Percentiles rank a stretch among this genome's conserved stretches.
phyloP scores from a whole-genome alignment of 2,329 filamentous ascomycete species.

The Mycogone perniciosa region DNA sequence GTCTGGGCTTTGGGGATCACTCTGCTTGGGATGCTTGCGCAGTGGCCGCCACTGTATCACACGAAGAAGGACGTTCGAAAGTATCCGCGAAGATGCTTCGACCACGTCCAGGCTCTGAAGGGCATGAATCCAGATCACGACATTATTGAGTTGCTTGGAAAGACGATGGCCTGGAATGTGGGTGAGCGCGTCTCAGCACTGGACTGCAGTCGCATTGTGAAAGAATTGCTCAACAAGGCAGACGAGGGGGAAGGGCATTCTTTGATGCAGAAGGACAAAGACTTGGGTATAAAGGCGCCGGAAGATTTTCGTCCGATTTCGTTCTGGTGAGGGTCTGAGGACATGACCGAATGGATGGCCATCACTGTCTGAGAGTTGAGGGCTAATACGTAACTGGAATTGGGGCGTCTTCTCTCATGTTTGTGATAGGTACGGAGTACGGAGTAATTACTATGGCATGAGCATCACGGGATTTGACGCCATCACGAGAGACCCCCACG shows the following conservation, averaged over 20 bases:
- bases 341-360: not conserved
- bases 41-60: conserved; percentile 19
- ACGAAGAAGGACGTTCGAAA: conserved; percentile 14
- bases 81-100: conserved; percentile 21
- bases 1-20: conserved; percentile 30
- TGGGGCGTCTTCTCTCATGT: not conserved
- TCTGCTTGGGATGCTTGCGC: conserved; percentile 25
- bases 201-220: conserved; percentile 14
- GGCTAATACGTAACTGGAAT: too few relatives aligned
- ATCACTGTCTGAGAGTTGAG: too few relatives aligned
- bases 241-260: not conserved
- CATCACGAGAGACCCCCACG: conserved; percentile 8
- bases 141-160: conserved; percentile 17
- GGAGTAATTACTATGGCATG: not conserved
- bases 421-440: not conserved
- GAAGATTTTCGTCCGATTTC: conserved; percentile 19
- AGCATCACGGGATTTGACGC: conserved; percentile 10
- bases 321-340: conserved; percentile 19
- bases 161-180: conserved; percentile 19
- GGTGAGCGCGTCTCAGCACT: conserved; percentile 17
- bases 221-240: conserved; percentile 9
- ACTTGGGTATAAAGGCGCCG: conserved; percentile 19
- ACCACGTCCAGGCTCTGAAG: conserved; percentile 19
- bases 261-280: not conserved
- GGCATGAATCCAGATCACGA: conserved; percentile 21